phyloP scores from a whole-genome alignment of 805 yeast species.

The Cyberlindnera mycetangii region DNA sequence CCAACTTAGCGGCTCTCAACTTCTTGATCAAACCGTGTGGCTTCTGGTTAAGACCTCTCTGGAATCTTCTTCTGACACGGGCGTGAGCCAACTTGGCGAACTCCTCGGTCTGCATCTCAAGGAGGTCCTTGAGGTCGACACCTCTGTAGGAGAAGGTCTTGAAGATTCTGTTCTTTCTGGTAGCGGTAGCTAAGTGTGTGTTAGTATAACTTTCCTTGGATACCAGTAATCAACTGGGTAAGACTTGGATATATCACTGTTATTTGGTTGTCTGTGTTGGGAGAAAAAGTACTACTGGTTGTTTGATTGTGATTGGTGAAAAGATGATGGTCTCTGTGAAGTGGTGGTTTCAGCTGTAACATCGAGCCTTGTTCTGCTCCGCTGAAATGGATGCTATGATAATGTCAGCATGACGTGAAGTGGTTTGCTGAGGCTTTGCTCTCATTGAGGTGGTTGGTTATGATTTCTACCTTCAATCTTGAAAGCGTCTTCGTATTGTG shows the following conservation, averaged over 20 bases:
- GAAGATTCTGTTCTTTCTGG: constrained; percentile 85
- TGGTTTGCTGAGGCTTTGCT: too few species aligned
- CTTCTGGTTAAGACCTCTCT: constrained; percentile 93
- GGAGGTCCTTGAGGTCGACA: constrained; percentile 91
- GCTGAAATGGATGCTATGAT: too few species aligned
- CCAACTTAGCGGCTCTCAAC: constrained; percentile 95
- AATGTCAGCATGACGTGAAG: too few species aligned
- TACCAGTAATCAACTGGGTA: too few species aligned
- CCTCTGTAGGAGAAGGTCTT: constrained; percentile 98
- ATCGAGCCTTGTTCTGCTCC: too few species aligned
- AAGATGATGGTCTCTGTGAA: too few species aligned
- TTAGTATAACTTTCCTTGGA: constrained; percentile 16
- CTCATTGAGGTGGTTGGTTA: too few species aligned
- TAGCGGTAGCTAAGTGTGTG: constrained; percentile 36
- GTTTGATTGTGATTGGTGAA: too few species aligned
- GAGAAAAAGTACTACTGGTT: too few species aligned
- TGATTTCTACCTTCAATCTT: neutral
- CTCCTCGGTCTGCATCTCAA: constrained; percentile 94
- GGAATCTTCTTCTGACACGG: constrained; percentile 99
- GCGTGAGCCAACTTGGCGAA: constrained; percentile 96
- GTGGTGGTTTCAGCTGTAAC: too few species aligned
- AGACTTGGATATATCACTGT: neutral
- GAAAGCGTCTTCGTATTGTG: too few species aligned
- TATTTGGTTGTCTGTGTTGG: neutral
- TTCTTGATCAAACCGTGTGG: constrained; percentile 96